Percentiles rank a stretch among this genome's conserved stretches.
phyloP scores from a whole-genome alignment of 106 monocot species.

The Acorus calamus region DNA sequence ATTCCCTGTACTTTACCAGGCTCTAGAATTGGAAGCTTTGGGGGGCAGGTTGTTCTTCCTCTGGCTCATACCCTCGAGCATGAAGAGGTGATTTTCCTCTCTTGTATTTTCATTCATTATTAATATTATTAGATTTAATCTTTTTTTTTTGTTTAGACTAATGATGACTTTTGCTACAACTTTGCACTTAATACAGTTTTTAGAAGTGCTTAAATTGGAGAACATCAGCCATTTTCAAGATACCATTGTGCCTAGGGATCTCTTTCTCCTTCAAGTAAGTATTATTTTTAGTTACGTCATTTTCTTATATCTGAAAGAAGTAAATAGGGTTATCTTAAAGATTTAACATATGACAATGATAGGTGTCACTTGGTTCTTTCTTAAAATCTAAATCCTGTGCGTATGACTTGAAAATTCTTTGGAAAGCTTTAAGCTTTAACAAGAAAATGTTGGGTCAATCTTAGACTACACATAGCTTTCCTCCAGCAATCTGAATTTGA shows the following conservation, averaged over 20 bases:
- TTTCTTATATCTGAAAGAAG: background rate
- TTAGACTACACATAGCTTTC: too few species aligned
- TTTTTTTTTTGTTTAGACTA: too few species aligned
- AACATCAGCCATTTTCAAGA: conserved; percentile 31
- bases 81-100: conserved; percentile 39
- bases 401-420: too few species aligned
- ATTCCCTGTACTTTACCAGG: conserved; percentile 33
- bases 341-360: too few species aligned
- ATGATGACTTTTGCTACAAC: too few species aligned
- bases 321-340: too few species aligned
- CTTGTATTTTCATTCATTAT: conserved; percentile 1
- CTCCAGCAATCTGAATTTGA: too few species aligned
- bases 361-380: too few species aligned
- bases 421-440: too few species aligned
- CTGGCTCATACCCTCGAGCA: conserved; percentile 49
- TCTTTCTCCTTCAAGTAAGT: conserved; percentile 58
- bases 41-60: conserved; percentile 57
- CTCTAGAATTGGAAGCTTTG: conserved; percentile 20
- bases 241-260: conserved; percentile 28
- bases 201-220: conserved; percentile 62
- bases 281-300: background rate
- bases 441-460: too few species aligned
- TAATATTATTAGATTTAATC: too few species aligned
- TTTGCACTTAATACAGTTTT: conserved; percentile 20
- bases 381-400: too few species aligned